Evolutionary conservation across 2,329 filamentous ascomycete species (phyloP).

Genomic region (Aspergillus vadensis): DNA sequence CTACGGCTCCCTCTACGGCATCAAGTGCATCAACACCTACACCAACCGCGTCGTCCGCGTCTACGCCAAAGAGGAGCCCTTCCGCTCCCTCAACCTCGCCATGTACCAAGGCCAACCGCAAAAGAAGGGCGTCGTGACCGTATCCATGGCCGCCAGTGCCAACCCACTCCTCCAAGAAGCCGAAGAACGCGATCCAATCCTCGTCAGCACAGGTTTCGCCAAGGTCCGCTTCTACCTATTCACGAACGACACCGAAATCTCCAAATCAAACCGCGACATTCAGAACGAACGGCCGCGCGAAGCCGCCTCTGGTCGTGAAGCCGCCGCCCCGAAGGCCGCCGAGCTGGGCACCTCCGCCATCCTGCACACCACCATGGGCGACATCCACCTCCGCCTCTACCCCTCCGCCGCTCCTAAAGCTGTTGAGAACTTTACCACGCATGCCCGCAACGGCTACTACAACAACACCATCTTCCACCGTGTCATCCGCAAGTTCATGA

Average conservation of each 20-base stretch:
- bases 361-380: constrained; percentile 89
- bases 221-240: constrained; percentile 98
- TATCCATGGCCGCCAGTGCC: constrained; percentile 93
- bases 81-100: constrained; percentile 78
- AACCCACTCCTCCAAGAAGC: constrained; percentile 94
- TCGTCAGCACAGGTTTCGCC: constrained; percentile 78
- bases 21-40: constrained; percentile 94
- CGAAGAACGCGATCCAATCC: constrained; percentile 84
- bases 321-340: constrained; percentile 60
- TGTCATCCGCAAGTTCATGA: constrained; percentile 98
- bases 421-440: constrained; percentile 96
- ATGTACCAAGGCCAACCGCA: constrained; percentile 95
- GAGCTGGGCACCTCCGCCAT: constrained; percentile 79
- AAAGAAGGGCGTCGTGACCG: constrained; percentile 88
- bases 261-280: constrained; percentile 82
- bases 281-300: constrained; percentile 90
- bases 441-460: constrained; percentile 88
- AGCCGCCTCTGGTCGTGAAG: constrained; percentile 51
- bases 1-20: constrained; percentile 87
- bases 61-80: constrained; percentile 86
- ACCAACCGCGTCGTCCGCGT: constrained; percentile 90
- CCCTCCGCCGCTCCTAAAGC: constrained; percentile 90
- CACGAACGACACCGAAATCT: constrained; percentile 82
- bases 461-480: constrained; percentile 98
- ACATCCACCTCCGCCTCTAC: constrained; percentile 91